phyloP scores from a whole-genome alignment of 2,329 filamentous ascomycete genomes.

The Teratosphaeria viscida region DNA sequence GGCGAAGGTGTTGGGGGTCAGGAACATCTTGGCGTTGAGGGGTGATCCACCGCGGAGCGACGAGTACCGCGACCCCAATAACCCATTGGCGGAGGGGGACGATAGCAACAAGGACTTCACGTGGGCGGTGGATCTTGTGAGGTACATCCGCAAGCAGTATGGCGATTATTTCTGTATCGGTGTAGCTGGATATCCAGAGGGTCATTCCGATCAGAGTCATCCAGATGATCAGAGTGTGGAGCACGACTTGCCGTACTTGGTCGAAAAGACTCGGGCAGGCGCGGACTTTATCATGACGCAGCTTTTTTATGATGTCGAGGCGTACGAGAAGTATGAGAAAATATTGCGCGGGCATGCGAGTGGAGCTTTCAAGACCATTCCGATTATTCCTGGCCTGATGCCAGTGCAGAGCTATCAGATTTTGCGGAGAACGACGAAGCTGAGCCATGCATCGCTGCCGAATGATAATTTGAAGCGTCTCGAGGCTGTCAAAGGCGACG shows the following conservation, averaged over 20 bases:
- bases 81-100: conserved; percentile 46
- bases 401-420: conserved; percentile 97
- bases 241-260: conserved; percentile 70
- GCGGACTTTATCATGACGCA: conserved; percentile 99
- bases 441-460: conserved; percentile 81
- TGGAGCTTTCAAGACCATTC: conserved; percentile 72
- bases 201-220: conserved; percentile 82
- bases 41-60: conserved; percentile 84
- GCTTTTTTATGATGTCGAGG: conserved; percentile 82
- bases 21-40: conserved; percentile 85
- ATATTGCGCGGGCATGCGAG: conserved; percentile 69
- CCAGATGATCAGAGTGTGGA: conserved; percentile 61
- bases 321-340: conserved; percentile 71
- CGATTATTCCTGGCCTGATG: conserved; percentile 92
- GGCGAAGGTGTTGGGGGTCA: conserved; percentile 78
- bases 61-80: conserved; percentile 64
- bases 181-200: conserved; percentile 89
- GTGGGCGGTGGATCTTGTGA: conserved; percentile 81
- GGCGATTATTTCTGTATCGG: conserved; percentile 95
- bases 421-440: conserved; percentile 83
- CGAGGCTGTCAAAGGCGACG: conserved; percentile 64
- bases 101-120: conserved; percentile 66
- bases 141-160: conserved; percentile 74
- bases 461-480: conserved; percentile 57
- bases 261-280: conserved; percentile 83